These are phyloP conservation scores for Fusarium protoensiforme DNA, from an alignment of 2,329 filamentous ascomycete species.

Conservation along the genomic window DNA sequence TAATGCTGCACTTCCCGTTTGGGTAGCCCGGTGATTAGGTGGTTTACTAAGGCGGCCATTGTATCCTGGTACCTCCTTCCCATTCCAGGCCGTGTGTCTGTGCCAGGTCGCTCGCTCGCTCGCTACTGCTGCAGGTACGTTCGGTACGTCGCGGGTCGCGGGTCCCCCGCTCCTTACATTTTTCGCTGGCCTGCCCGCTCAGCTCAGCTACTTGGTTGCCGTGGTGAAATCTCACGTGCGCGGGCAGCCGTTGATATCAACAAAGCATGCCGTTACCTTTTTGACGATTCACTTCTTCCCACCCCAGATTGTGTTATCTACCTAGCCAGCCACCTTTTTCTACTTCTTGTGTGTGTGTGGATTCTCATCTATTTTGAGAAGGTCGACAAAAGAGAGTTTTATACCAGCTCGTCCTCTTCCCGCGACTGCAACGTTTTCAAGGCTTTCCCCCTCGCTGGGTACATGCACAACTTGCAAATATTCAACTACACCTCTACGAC, in stretches of 20 bases:
- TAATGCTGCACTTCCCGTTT: constrained; percentile 26
- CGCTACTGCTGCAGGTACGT: constrained; percentile 39
- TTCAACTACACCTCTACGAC: constrained; percentile 7
- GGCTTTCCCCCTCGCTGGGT: not conserved
- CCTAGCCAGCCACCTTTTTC: constrained; percentile 21
- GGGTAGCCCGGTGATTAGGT: constrained; percentile 6
- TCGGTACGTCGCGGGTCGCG: not conserved
- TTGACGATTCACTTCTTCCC: constrained; percentile 1
- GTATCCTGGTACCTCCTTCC: constrained; percentile 26
- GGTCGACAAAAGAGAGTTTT: not conserved
- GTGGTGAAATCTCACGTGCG: constrained; percentile 49
- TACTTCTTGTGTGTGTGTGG: constrained; percentile 9
- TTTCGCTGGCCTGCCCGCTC: not conserved
- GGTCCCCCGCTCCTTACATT: constrained; percentile 22
- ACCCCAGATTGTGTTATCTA: constrained; percentile 14
- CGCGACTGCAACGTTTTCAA: not conserved
- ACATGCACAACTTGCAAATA: constrained; percentile 4
- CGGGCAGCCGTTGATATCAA: constrained; percentile 34
- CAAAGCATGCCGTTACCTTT: constrained; percentile 30
- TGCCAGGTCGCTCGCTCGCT: not conserved
- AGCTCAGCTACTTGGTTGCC: constrained; percentile 39
- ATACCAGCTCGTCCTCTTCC: not conserved
- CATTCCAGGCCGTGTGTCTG: constrained; percentile 20
- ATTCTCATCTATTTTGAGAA: not conserved
- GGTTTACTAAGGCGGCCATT: not conserved